Conservation (phyloP, 805 yeast species). For the Saturnispora halmiae region DNA sequence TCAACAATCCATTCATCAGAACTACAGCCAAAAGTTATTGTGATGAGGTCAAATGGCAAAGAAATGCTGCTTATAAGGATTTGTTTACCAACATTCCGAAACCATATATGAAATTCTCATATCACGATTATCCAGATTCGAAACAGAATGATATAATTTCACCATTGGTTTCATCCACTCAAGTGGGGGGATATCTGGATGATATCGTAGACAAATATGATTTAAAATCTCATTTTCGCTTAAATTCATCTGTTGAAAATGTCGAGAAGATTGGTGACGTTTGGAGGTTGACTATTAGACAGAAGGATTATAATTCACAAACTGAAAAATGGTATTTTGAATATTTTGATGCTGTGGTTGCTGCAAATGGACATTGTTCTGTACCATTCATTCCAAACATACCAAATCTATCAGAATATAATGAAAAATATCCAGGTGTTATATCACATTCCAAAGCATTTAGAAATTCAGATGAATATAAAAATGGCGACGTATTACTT, state of each 20-base stretch:
- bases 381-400: slow-evolving; percentile 50
- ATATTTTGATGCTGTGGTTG: slow-evolving; percentile 48
- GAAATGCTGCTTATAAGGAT: slow-evolving; percentile 31
- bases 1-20: slow-evolving; percentile 27
- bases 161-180: slow-evolving; percentile 17
- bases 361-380: slow-evolving; percentile 52
- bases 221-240: slow-evolving; percentile 29
- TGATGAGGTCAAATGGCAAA: slow-evolving; percentile 29
- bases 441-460: slow-evolving; percentile 50
- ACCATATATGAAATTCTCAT: slow-evolving; percentile 33
- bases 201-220: slow-evolving; percentile 17
- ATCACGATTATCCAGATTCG: slow-evolving; percentile 15
- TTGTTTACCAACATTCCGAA: slow-evolving; percentile 37
- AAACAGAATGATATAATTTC: slow-evolving; percentile 9
- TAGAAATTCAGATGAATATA: slow-evolving; percentile 36
- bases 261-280: slow-evolving; percentile 22
- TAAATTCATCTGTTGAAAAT: slow-evolving; percentile 33
- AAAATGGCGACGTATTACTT: slow-evolving; percentile 31
- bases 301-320: slow-evolving; percentile 10
- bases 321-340: slow-evolving; percentile 35
- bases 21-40: slow-evolving; percentile 6
- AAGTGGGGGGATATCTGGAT: slow-evolving; percentile 13
- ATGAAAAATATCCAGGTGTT: slow-evolving; percentile 32
- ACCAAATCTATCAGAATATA: slow-evolving; percentile 17
- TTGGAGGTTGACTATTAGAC: slow-evolving; percentile 14